Percentiles rank a stretch among this genome's conserved stretches.
These are phyloP conservation scores for Posidonia oceanica DNA, from an alignment of 116 monocot species.

Conservation along the genomic window DNA sequence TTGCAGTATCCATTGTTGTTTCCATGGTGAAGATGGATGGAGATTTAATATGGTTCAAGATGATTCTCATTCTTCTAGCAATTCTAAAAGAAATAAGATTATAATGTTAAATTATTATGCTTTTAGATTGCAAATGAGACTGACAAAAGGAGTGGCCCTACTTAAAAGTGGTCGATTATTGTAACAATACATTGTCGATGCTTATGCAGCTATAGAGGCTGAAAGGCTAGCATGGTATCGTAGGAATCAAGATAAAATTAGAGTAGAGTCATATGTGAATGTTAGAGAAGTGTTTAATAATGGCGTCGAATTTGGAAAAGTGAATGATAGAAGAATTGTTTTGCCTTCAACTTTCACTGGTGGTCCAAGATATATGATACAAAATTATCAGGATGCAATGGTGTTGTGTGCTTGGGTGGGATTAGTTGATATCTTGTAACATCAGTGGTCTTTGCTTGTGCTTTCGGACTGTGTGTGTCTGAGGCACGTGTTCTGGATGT, in stretches of 20 bases:
- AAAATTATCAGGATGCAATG: no score
- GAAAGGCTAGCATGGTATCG: background rate
- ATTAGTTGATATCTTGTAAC: no score
- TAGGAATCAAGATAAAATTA: background rate
- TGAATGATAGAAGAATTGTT: background rate
- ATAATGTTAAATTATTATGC: background rate
- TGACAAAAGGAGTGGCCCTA: background rate
- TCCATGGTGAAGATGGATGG: no score
- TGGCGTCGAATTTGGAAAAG: no score
- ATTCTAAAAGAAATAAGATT: background rate
- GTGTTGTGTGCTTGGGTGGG: no score
- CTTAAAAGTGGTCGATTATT: background rate
- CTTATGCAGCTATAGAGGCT: background rate
- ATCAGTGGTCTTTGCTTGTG: no score
- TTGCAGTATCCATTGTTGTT: no score
- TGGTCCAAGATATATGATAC: no score
- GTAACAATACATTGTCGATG: constrained; percentile 1
- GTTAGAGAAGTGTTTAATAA: background rate
- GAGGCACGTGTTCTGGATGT: no score
- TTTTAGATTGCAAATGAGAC: background rate
- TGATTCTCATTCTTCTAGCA: background rate
- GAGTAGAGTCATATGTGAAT: background rate
- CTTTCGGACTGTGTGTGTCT: no score
- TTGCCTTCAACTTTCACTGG: background rate
- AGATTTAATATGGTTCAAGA: no score